phyloP scores from a whole-genome alignment of 768 basidiomycete species.

The Trametes coccinea region DNA sequence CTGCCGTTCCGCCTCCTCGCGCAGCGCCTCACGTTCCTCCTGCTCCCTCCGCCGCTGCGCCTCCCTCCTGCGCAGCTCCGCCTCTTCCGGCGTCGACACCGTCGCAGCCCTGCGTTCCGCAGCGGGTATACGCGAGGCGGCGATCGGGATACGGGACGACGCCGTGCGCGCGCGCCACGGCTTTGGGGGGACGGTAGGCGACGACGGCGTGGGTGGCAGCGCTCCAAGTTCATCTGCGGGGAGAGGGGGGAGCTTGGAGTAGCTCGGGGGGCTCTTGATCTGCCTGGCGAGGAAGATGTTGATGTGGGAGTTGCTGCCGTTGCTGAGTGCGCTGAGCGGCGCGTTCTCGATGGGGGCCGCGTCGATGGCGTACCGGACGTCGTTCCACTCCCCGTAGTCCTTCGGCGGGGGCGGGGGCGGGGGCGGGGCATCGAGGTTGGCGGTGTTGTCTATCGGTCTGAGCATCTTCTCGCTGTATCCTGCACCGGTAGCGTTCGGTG shows the following conservation, averaged over 20 bases:
- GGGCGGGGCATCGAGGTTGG: neutral
- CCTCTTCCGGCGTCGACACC: conserved; percentile 24
- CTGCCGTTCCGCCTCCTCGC: conserved; percentile 31
- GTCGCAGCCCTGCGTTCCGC: conserved; percentile 18
- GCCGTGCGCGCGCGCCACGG: conserved; percentile 6
- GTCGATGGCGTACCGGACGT: conserved; percentile 22
- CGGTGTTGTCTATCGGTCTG: conserved; percentile 1
- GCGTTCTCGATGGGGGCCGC: conserved; percentile 12
- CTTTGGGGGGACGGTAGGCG: conserved; percentile 10
- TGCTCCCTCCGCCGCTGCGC: conserved; percentile 21
- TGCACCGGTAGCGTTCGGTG: neutral
- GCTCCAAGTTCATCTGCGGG: conserved; percentile 10
- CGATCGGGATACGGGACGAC: conserved; percentile 13
- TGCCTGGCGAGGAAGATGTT: conserved; percentile 13
- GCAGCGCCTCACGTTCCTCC: conserved; percentile 22
- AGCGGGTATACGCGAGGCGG: conserved; percentile 16
- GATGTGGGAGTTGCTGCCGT: neutral
- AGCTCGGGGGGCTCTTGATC: conserved; percentile 1
- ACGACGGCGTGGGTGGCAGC: neutral
- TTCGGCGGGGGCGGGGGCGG: conserved; percentile 26
- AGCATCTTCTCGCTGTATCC: conserved; percentile 19
- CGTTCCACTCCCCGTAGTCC: conserved; percentile 21
- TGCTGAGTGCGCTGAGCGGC: conserved; percentile 4
- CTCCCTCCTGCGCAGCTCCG: conserved; percentile 19
- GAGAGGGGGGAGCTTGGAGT: conserved; percentile 1